Percentiles rank a stretch among this genome's conserved stretches.
These are phyloP conservation scores for Candida maris DNA, from an alignment of 805 yeast genomes.

Conservation along the genomic window DNA sequence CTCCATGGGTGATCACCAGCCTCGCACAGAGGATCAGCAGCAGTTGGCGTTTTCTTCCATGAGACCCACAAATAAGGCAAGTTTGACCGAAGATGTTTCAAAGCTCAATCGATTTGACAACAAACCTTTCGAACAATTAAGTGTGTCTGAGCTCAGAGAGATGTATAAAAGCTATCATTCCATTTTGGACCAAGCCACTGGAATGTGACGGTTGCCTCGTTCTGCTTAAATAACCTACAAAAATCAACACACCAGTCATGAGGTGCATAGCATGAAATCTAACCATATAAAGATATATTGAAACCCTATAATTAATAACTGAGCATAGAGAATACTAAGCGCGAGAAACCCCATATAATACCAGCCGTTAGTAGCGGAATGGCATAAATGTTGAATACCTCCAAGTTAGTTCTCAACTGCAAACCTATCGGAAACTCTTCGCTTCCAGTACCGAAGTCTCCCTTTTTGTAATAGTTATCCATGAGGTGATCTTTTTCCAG, in stretches of 20 bases:
- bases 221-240: not conserved
- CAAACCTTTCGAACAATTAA: constrained; percentile 28
- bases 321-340: not conserved
- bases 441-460: constrained; percentile 40
- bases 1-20: constrained; percentile 13
- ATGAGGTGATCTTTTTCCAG: constrained; percentile 68
- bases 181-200: constrained; percentile 14
- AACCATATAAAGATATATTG: too few species aligned
- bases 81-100: constrained; percentile 8
- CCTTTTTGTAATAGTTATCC: constrained; percentile 55
- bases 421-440: constrained; percentile 19
- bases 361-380: constrained; percentile 20
- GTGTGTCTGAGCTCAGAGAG: constrained; percentile 25
- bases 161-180: constrained; percentile 27
- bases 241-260: too few species aligned
- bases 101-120: constrained; percentile 18
- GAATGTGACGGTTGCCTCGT: not conserved
- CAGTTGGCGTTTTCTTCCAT: not conserved
- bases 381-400: constrained; percentile 25
- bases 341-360: constrained; percentile 3
- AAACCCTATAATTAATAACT: not conserved
- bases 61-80: not conserved
- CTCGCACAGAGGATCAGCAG: not conserved
- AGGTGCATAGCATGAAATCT: too few species aligned
- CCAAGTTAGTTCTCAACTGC: constrained; percentile 20